Evolutionary conservation across 1,284 basidiomycete species (phyloP).

Genomic region (Cutaneotrichosporon sp.): DNA sequence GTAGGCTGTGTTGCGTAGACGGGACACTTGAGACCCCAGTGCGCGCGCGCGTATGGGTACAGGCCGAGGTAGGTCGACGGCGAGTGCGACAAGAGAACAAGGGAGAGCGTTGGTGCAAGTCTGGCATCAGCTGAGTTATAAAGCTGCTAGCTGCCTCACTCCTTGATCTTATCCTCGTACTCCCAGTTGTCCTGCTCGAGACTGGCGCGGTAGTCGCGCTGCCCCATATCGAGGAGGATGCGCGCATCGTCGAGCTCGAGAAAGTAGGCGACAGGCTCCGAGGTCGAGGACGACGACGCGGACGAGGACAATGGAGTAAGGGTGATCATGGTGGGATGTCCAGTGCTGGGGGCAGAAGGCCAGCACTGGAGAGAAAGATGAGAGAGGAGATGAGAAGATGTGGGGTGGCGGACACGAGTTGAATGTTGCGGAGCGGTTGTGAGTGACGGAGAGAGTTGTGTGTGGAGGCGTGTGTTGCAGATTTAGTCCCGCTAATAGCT

Average conservation of each 20-base stretch:
- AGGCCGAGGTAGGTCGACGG: slow-evolving; percentile 85
- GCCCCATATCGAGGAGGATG: slow-evolving; percentile 91
- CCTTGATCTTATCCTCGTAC: slow-evolving; percentile 53
- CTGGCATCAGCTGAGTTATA: slow-evolving; percentile 51
- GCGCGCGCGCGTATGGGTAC: slow-evolving; percentile 84
- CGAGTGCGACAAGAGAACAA: slow-evolving; percentile 77
- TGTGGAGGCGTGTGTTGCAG: not conserved
- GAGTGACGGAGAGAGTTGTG: not conserved
- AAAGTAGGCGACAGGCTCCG: slow-evolving; percentile 65
- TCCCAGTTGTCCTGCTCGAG: slow-evolving; percentile 39
- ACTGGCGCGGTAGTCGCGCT: slow-evolving; percentile 48
- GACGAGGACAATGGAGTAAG: slow-evolving; percentile 87
- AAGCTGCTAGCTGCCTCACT: slow-evolving; percentile 43
- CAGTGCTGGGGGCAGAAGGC: not conserved
- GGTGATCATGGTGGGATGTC: slow-evolving; percentile 68
- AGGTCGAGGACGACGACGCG: slow-evolving; percentile 64
- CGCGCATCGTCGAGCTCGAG: slow-evolving; percentile 92
- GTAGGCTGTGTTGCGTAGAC: slow-evolving; percentile 96
- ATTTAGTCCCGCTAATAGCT: not conserved
- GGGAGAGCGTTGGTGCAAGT: slow-evolving; percentile 68
- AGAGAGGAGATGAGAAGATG: not conserved
- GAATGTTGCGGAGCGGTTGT: not conserved
- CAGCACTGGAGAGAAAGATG: not conserved
- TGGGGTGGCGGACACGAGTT: not conserved
- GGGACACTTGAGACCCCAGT: slow-evolving; percentile 85